Evolutionary conservation across 805 yeast genomes (phyloP), one percentile per base, ranked within the genome.

Genomic region (Saccharomycodes ludwigii): DNA sequence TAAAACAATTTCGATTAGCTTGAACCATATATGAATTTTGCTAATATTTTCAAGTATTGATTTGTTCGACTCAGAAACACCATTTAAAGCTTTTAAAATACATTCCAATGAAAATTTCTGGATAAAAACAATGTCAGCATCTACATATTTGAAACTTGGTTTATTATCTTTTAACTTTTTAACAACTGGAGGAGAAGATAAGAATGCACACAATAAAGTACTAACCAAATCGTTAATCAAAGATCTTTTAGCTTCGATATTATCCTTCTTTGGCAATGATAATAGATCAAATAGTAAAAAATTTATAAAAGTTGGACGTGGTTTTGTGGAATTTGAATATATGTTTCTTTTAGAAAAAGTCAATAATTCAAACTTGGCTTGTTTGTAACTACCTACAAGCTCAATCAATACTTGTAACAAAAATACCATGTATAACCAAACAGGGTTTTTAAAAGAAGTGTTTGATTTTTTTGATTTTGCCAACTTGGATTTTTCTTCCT

Each of bases 291-390:
- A 85, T 12, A 85, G 53, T 37, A 85, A 66, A 42, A 81, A 72
- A 48, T 84, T 82, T 38, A 86, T 53, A 1, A 88, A 76, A 0
- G 93, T 78, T 0, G 83, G 64, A 18, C 88, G 65, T 2, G 94
- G 93, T 44, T 76, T 82, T 11, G 65, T 57, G 3, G 57, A 46
- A 10, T 59, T 69, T 33, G 48, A 45, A 46, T 32, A 45, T 33
- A 37, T 37, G 50, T 48, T 75, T 73, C 60, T 75, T 38, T 50
- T 77, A 2, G 88, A 73, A 42, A 71, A 86, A 0, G 88, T 75
- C 35, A 85, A 57, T 44, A 86, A 79, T 44, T 85, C 95, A 30
- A 80, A 65, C 50, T 86, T 86, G 31, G 85, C 71, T 39, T 75
- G 76, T 39, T 76, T 78, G 49, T 85, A 86, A 2, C 95, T 80